Conservation (phyloP, 1,139 yeast genomes). For the Blastobotrys capitulatus region DNA sequence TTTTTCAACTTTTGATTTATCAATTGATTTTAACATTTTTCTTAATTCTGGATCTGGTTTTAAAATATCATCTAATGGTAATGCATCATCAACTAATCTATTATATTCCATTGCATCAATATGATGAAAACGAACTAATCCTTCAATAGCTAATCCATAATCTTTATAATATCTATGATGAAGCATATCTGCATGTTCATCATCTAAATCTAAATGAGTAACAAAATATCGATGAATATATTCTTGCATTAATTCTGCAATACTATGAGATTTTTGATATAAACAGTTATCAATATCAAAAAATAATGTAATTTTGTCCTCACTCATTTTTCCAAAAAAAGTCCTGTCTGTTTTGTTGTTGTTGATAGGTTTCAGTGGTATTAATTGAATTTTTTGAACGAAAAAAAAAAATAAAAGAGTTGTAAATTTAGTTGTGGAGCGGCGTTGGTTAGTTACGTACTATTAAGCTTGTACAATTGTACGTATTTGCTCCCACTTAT, state of each 20-base stretch:
- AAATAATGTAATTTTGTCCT: constrained; percentile 49
- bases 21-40: constrained; percentile 32
- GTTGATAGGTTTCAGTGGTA: neutral
- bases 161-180: constrained; percentile 74
- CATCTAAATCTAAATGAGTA: constrained; percentile 51
- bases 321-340: constrained; percentile 5
- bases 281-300: constrained; percentile 93
- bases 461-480: no score
- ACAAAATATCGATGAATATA: constrained; percentile 80
- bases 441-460: no score
- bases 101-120: constrained; percentile 89
- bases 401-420: neutral
- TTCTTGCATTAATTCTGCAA: constrained; percentile 83
- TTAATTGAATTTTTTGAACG: neutral
- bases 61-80: constrained; percentile 74
- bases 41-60: constrained; percentile 44
- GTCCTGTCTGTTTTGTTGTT: neutral
- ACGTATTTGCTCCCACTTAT: no score
- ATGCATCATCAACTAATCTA: constrained; percentile 80
- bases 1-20: constrained; percentile 44
- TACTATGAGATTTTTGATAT: constrained; percentile 64
- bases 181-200: constrained; percentile 68
- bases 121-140: constrained; percentile 73
- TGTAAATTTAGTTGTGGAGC: no score
- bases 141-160: constrained; percentile 91